Conservation (phyloP, 371 early-diverging fungal species). For the Actinomortierella ambigua region DNA sequence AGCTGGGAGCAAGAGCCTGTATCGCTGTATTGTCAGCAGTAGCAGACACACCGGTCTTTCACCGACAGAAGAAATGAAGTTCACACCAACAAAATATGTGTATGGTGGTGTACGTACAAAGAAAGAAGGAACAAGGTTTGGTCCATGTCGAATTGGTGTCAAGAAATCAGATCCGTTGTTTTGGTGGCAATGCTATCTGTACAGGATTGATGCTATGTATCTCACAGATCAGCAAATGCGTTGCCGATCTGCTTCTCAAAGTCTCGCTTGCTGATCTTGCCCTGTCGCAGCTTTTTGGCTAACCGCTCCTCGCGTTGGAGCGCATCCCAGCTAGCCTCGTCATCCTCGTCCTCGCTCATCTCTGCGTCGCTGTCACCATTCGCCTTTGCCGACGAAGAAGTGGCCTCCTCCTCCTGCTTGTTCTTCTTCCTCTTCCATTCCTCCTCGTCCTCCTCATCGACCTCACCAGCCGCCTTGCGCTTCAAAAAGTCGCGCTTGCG, state of each 20-base stretch:
- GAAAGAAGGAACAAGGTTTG: no score
- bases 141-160: no score
- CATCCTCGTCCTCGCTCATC: slow-evolving; percentile 41
- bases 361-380: slow-evolving; percentile 4
- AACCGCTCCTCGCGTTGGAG: slow-evolving; percentile 55
- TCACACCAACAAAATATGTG: no score
- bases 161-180: no score
- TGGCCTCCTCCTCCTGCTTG: slow-evolving; percentile 15
- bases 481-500: slow-evolving; percentile 62
- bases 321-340: slow-evolving; percentile 54
- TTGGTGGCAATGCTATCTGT: no score
- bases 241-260: slow-evolving; percentile 53
- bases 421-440: slow-evolving; percentile 15
- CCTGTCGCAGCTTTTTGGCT: slow-evolving; percentile 59
- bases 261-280: slow-evolving; percentile 50
- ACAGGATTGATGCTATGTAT: no score
- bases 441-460: slow-evolving; percentile 19
- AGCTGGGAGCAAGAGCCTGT: no score
- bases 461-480: slow-evolving; percentile 44
- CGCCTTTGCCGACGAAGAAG: neutral
- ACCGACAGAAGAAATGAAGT: no score
- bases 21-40: no score
- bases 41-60: no score
- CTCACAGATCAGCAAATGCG: slow-evolving; percentile 22
- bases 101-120: no score